Evolutionary conservation across 2,329 filamentous ascomycete species (phyloP).

Genomic region (Esteya vermicola): DNA sequence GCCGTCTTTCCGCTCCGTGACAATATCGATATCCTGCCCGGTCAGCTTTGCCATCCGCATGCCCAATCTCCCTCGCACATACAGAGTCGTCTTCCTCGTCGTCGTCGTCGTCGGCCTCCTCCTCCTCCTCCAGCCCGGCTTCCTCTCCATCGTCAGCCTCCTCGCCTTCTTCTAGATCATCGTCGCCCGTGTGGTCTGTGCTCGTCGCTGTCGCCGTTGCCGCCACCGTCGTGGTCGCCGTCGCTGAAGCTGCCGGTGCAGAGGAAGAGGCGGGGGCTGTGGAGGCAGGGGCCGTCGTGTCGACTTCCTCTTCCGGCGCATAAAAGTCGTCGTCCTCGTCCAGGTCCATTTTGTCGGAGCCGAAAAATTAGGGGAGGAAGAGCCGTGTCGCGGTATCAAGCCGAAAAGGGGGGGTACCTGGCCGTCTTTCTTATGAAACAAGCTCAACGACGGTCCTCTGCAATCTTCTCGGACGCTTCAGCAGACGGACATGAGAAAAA

Average conservation of each 20-base stretch:
- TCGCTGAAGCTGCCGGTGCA: neutral
- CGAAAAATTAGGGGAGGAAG: neutral
- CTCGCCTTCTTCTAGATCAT: slow-evolving; percentile 49
- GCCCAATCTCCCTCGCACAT: slow-evolving; percentile 5
- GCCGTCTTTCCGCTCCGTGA: slow-evolving; percentile 52
- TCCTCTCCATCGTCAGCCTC: too few species aligned
- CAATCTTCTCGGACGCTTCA: too few species aligned
- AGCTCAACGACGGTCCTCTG: too few species aligned
- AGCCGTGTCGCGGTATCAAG: neutral
- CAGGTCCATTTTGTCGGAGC: slow-evolving; percentile 40
- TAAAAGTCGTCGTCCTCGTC: slow-evolving; percentile 58
- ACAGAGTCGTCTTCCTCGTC: slow-evolving; percentile 46
- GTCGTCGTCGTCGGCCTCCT: slow-evolving; percentile 45
- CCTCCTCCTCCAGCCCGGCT: too few species aligned
- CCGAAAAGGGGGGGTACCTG: neutral
- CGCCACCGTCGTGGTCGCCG: slow-evolving; percentile 7
- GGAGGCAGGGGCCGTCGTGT: slow-evolving; percentile 14
- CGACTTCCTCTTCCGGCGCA: slow-evolving; percentile 38
- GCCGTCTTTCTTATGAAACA: neutral
- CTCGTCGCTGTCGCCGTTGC: too few species aligned
- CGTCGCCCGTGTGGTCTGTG: slow-evolving; percentile 23
- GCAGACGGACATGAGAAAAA: too few species aligned
- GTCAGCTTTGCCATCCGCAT: neutral
- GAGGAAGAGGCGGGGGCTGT: slow-evolving; percentile 8
- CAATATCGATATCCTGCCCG: slow-evolving; percentile 50